Evolutionary conservation across 2,329 filamentous ascomycete species (phyloP), one percentile per base, ranked within the genome.

Genomic region (Monilinia vaccinii-corymbosi): DNA sequence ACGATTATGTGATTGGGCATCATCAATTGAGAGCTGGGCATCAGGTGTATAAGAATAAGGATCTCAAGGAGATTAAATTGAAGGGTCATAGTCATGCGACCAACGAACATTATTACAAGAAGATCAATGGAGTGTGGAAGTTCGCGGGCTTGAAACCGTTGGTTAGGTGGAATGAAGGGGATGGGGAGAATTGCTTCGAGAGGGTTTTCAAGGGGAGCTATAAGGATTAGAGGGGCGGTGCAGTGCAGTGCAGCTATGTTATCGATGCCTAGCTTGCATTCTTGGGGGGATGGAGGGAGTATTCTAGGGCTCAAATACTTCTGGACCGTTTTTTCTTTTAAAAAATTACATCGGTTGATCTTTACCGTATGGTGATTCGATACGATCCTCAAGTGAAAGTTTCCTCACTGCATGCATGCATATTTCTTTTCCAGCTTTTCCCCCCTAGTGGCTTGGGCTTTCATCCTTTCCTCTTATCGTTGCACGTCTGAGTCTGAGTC

Each of bases 1-100:
- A 83, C 61, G 80, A 76, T n/a, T 78, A 83, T 69, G 77, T 83
- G 52, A 73, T 83, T 60, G 82, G 82, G n/a, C 76, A 69, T 46
- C 67, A 70, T 46, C 67, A 70, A 47, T 52, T 69, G 11, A 60
- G 67, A 18, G 66, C 65, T 46, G 67, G 56, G 4, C 66, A 69
- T 49, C 63, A 65, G 25, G 61, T 64, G 2, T 69, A 67, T 40
- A 64, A 60, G 5, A 60, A 52, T 31, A 51, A 62, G 13, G 57
- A 56, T 34, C 56, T 65, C 49, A 64, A 61, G 52, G 58, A 61
- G 11, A 67, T 66, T 25, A 63, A 65, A 50, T 49, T 67, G 51
- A 64, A 64, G 48, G 66, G 67, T 1, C 65, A 70, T 38, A 65
- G 63, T 45, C 64, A 69, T 60, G 67, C 67, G 14, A 68, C 66